Conservation (phyloP, 208 protist species). For the Trichomonas vaginalis region DNA sequence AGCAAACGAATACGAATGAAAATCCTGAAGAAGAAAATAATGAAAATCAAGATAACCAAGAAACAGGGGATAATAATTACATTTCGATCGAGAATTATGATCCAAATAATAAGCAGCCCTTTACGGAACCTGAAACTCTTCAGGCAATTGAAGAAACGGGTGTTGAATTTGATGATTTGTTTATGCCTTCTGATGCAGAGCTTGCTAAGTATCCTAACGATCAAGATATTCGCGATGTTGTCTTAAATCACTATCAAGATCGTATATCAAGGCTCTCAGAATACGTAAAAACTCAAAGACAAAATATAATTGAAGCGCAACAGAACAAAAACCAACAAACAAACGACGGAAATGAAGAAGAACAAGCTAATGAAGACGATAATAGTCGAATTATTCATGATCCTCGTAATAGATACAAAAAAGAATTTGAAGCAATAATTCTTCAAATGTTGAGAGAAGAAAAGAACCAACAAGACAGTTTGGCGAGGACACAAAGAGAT, state of each 20-base stretch:
- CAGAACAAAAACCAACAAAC: neutral
- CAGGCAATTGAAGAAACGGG: neutral
- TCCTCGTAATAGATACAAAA: neutral
- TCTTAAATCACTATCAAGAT: neutral
- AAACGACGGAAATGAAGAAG: neutral
- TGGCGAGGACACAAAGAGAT: neutral
- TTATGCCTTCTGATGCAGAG: neutral
- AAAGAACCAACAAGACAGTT: neutral
- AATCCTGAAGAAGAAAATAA: neutral
- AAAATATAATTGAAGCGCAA: neutral
- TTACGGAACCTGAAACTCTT: neutral
- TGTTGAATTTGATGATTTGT: neutral
- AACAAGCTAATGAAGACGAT: neutral
- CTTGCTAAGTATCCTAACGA: neutral
- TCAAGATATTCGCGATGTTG: neutral
- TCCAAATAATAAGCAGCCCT: neutral
- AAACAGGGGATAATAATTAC: neutral
- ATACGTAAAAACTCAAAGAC: neutral
- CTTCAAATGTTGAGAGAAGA: neutral
- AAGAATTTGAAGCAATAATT: neutral
- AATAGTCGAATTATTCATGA: neutral
- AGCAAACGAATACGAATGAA: neutral
- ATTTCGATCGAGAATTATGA: slow-evolving; percentile 9
- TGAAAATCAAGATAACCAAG: neutral
- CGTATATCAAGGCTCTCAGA: neutral